Percentiles rank a stretch among this genome's conserved stretches.
Conservation (phyloP, 495 filamentous ascomycete genomes). For the Neurospora sp. region DNA sequence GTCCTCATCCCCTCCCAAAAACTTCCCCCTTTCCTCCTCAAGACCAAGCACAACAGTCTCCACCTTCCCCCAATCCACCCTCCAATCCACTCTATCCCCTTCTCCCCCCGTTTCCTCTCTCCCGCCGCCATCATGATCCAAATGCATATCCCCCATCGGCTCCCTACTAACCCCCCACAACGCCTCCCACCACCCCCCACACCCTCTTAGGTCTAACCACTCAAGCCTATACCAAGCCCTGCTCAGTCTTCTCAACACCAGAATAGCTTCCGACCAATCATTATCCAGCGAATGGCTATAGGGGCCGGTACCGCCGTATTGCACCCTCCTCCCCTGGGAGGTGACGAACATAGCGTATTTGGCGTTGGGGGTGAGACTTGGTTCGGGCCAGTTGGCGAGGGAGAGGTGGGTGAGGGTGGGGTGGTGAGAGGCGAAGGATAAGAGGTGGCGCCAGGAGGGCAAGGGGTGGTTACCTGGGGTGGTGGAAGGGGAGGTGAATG, state of each 20-base stretch:
- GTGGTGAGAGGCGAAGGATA: conserved; percentile 50
- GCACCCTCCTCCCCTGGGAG: conserved; percentile 28
- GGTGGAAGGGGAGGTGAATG: neutral
- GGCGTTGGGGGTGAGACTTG: conserved; percentile 55
- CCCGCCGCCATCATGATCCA: neutral
- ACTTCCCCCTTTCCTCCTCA: conserved; percentile 16
- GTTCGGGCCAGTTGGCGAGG: conserved; percentile 72
- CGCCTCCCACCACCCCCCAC: conserved; percentile 57
- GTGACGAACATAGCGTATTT: conserved; percentile 39
- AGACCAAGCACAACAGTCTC: conserved; percentile 13
- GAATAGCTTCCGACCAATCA: conserved; percentile 61
- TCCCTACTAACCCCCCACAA: conserved; percentile 23
- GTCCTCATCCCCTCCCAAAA: conserved; percentile 12
- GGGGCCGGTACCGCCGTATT: conserved; percentile 52
- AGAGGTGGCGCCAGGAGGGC: conserved; percentile 59
- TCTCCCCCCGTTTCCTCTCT: conserved; percentile 10
- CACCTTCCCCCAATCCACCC: conserved; percentile 36
- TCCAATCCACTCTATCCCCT: conserved; percentile 33
- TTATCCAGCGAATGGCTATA: conserved; percentile 57
- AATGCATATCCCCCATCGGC: neutral
- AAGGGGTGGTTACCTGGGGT: neutral
- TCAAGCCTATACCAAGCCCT: conserved; percentile 58
- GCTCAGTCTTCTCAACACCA: conserved; percentile 59
- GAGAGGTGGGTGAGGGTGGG: conserved; percentile 65
- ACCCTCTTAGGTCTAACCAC: conserved; percentile 76